Conservation (phyloP, 2,329 filamentous ascomycete species). For the Elsinoe ampelina region DNA sequence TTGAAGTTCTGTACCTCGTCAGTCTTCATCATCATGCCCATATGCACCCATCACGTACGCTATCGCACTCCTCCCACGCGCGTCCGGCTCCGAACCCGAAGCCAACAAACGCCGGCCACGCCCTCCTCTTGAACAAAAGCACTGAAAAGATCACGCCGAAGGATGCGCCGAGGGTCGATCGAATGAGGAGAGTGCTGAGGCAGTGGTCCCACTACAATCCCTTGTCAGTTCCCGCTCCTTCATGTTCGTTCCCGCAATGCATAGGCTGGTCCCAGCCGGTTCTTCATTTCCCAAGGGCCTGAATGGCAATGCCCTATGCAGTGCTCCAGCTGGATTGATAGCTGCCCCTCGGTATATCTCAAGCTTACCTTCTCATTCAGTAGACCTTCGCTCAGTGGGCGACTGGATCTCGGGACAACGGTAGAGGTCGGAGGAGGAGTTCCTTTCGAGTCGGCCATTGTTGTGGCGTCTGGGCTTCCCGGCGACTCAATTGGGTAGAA, state of each 20-base stretch:
- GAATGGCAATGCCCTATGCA: background rate
- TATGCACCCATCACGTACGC: constrained; percentile 31
- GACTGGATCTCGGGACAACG: constrained; percentile 55
- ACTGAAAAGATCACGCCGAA: constrained; percentile 99
- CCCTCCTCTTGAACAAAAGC: constrained; percentile 92
- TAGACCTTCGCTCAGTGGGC: constrained; percentile 91
- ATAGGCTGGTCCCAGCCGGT: background rate
- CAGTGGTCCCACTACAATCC: constrained; percentile 83
- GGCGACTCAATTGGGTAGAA: background rate
- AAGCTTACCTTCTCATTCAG: constrained; percentile 90
- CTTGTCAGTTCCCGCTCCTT: constrained; percentile 19
- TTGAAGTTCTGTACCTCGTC: constrained; percentile 39
- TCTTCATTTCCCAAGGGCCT: background rate
- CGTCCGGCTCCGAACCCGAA: constrained; percentile 91
- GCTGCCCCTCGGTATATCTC: too few species aligned
- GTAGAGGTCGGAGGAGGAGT: constrained; percentile 51
- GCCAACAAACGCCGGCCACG: constrained; percentile 94
- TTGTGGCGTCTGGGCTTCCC: constrained; percentile 19
- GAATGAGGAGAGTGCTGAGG: constrained; percentile 93
- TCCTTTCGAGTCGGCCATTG: constrained; percentile 48
- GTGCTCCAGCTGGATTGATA: too few species aligned
- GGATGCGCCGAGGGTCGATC: constrained; percentile 87
- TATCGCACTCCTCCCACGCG: constrained; percentile 98
- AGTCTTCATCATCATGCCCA: background rate
- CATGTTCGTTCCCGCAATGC: background rate